Conservation (phyloP, 495 filamentous ascomycete species). For the Massariosphaeria phaeospora region DNA sequence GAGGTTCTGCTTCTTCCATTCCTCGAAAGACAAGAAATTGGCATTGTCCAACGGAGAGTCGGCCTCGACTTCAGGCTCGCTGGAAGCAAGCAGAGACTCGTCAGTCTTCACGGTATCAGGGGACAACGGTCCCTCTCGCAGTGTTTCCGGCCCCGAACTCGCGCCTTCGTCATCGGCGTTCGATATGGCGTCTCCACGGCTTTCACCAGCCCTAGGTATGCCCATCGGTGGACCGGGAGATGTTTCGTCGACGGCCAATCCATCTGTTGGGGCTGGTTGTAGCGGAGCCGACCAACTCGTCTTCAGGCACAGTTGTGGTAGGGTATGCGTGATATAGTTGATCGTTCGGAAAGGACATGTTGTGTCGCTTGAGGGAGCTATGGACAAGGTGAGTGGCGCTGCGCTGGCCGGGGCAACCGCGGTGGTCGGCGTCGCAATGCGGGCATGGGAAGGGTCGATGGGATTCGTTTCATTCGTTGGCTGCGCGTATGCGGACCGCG, state of each 20-base stretch:
- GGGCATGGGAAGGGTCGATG: neutral
- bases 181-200: neutral
- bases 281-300: constrained; percentile 42
- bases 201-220: constrained; percentile 10
- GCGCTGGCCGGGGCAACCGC: neutral
- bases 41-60: constrained; percentile 73
- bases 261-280: neutral
- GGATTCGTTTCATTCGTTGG: constrained; percentile 24
- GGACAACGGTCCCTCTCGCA: too few relatives aligned
- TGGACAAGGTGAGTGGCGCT: constrained; percentile 4
- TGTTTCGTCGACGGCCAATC: constrained; percentile 25
- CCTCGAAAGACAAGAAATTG: constrained; percentile 93
- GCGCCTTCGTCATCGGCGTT: too few relatives aligned
- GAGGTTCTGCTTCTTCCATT: constrained; percentile 95
- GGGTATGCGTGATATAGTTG: constrained; percentile 74
- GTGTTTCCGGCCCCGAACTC: too few relatives aligned
- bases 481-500: constrained; percentile 17
- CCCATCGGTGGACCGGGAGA: constrained; percentile 5
- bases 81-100: too few relatives aligned
- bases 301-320: constrained; percentile 71
- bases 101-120: too few relatives aligned
- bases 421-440: constrained; percentile 1
- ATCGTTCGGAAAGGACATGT: constrained; percentile 64
- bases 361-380: constrained; percentile 9
- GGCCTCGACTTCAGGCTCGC: constrained; percentile 43